phyloP scores from a whole-genome alignment of 1,139 yeast species.

The Protomyces macrosporus region DNA sequence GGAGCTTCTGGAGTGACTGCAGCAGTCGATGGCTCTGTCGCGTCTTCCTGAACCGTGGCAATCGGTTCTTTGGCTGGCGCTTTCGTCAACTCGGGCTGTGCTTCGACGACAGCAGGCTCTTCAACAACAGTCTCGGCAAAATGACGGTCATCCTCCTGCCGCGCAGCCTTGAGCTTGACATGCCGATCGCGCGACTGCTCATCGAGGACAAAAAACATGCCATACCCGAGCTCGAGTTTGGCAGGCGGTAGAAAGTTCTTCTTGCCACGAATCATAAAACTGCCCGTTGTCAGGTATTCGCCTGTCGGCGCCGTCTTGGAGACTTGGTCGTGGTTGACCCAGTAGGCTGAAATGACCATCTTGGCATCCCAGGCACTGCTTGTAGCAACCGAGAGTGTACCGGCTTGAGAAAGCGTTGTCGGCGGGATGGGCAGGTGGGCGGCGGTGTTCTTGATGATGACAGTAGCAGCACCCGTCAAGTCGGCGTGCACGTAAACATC shows the following conservation, averaged over 20 bases:
- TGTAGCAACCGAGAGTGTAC: constrained; percentile 71
- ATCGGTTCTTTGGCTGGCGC: background rate
- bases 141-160: constrained; percentile 46
- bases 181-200: constrained; percentile 49
- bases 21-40: background rate
- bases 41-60: background rate
- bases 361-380: constrained; percentile 75
- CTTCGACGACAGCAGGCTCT: constrained; percentile 11
- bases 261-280: constrained; percentile 52
- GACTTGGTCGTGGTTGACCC: constrained; percentile 51
- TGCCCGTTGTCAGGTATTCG: constrained; percentile 59
- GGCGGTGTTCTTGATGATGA: constrained; percentile 66
- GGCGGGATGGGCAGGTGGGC: constrained; percentile 60
- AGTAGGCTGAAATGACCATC: constrained; percentile 30
- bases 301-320: constrained; percentile 65
- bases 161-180: constrained; percentile 36
- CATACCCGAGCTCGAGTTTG: constrained; percentile 85
- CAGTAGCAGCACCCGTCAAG: constrained; percentile 66
- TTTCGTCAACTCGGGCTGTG: background rate
- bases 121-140: constrained; percentile 13
- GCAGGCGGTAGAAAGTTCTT: constrained; percentile 71
- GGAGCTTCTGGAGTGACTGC: background rate
- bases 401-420: constrained; percentile 82
- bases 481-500: constrained; percentile 76
- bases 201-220: constrained; percentile 67